Evolutionary conservation across 2,329 filamentous ascomycete species (phyloP).

Genomic region (Pestalotiopsis sp.): DNA sequence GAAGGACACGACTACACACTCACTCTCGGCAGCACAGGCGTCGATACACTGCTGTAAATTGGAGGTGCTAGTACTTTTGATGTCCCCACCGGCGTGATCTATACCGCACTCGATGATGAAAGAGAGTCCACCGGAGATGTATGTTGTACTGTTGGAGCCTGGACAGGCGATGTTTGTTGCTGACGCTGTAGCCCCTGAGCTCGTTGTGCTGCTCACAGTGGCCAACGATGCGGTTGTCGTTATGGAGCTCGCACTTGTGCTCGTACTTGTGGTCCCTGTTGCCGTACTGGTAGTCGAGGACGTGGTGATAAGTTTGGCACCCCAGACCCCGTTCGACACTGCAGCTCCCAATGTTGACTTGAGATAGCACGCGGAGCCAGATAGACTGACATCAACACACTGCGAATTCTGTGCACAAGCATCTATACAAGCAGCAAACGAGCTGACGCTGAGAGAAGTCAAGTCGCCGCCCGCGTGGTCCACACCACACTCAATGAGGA

Average conservation of each 20-base stretch:
- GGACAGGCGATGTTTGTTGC: constrained; percentile 28
- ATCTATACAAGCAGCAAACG: not conserved
- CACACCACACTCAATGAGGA: not conserved
- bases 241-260: not conserved
- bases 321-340: not conserved
- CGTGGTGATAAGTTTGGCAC: not conserved
- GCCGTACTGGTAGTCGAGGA: not conserved
- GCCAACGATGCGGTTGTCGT: not conserved
- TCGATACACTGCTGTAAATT: not conserved
- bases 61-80: not conserved
- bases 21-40: not conserved
- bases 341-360: not conserved
- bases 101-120: constrained; percentile 9
- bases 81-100: constrained; percentile 8
- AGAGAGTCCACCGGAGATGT: not conserved
- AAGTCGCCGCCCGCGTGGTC: not conserved
- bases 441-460: not conserved
- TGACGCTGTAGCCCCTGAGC: constrained; percentile 15
- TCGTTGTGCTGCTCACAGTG: constrained; percentile 9
- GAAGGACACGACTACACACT: not conserved
- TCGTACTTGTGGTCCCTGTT: not conserved
- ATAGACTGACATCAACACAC: not conserved
- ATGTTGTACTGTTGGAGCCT: constrained; percentile 11
- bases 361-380: not conserved
- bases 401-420: not conserved